Base-by-base conservation (phyloP, 1,139 yeast genomes). In the Candida frijolesensis region DNA sequence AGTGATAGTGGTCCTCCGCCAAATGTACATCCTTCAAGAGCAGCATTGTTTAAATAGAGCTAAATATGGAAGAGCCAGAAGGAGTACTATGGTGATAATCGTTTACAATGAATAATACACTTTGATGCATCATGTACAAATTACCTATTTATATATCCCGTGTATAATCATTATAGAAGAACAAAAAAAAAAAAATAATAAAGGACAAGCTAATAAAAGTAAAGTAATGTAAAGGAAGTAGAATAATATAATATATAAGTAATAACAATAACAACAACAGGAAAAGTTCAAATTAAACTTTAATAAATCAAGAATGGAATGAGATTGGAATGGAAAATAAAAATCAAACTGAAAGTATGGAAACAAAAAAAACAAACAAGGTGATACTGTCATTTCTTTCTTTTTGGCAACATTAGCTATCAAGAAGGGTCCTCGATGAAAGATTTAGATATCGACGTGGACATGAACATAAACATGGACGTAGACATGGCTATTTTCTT, bases 21-120 rank as follows among this genome's bases (percentile, higher is more conserved):
- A 18, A 78, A 79, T 18, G 71, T 85, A 46, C 89, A 85, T 64
- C 89, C 89, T 5, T 79, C 85, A 5, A 71, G 88, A 64, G 76
- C 81, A 16, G 78, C 74, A 14, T 59, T 79, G 56, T 65, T 80
- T 57, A 66, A 61, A 40, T 58, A 48, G 44, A 5, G 8, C 3
- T 19, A 19, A 3, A 19, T 3, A 19, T 19, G 22, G 22, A 19
- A 3, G 4, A 25, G 8, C 10, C 10, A 9, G 29, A 25, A 25
- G 29, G 29, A 8, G 29, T 8, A 25, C 4, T 5, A 25, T 25
- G 29, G 29, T 25, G 8, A 9, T 25, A 6, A 6, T 9, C 4
- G 22, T 19, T 19, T 19, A 4, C 4, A 12, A 8, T 39, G 8
- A 29, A 25, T 25, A 25, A 25, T 25, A 25, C 29, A 25, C 29